Evolutionary conservation across 805 yeast species (phyloP), one percentile per base, ranked within the genome.

Genomic region (Grigorovia transvaalensis): DNA sequence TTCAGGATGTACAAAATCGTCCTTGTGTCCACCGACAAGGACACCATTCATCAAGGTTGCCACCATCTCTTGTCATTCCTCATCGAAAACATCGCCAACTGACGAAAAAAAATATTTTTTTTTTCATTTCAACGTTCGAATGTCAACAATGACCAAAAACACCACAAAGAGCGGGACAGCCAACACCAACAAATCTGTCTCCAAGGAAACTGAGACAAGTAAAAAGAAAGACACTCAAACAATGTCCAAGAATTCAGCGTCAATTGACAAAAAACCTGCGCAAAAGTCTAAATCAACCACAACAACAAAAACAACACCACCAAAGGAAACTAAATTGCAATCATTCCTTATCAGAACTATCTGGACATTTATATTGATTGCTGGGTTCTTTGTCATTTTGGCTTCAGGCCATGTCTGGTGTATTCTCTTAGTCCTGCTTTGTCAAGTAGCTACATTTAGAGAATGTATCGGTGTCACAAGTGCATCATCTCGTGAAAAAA

Each of bases 361-460:
- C 47, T 93, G 98, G 98, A 86, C 97, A 0, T 68, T 93, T 60
- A 88, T 93, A 17, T 90, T 93, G 97, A 84, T 93, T 54, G 68
- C 74, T 17, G 81, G 80, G 6, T 85, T 89, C 68, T 80, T 88
- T 54, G 69, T 77, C 42, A 75, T 85, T 27, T 71, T 90, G 47
- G 82, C 86, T 30, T 79, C 90, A 9, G 99, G 99, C 44, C 98
- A 90, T 64, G 71, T 85, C 51, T 82, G 89, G 74, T 78, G 89
- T 50, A 85, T 90, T 53, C 66, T 78, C 6, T 72, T 87, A 53
- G 88, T 91, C 48, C 72, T 85, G 44, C 61, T 81, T 8, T 78
- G 88, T 53, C 96, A 93, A 69, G 74, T 86, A 33, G 76, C 89
- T 51, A 88, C 95, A 4, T 93, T 89, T 70, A 88, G 81, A 62